Evolutionary conservation across 805 yeast species (phyloP).

Genomic region (Cyberlindnera suaveolens): DNA sequence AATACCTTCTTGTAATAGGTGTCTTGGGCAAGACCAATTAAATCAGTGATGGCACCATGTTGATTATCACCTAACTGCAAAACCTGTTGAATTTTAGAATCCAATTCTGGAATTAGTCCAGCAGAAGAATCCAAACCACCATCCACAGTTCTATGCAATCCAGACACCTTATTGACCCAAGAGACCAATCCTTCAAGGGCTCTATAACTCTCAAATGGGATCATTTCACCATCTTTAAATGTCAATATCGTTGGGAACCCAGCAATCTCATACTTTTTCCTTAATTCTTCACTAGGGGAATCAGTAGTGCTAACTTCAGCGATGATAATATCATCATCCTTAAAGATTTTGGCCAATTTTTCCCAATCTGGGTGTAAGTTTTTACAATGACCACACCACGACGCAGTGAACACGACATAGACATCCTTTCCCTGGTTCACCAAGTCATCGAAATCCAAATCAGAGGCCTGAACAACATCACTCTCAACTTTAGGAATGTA

Average conservation of each 20-base stretch:
- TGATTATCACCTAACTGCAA: constrained; percentile 20
- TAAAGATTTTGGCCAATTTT: constrained; percentile 38
- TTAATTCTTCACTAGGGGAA: constrained; percentile 37
- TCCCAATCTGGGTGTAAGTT: constrained; percentile 42
- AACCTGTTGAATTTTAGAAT: constrained; percentile 21
- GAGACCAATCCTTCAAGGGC: constrained; percentile 44
- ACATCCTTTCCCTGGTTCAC: constrained; percentile 22
- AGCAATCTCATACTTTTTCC: constrained; percentile 33
- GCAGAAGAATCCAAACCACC: constrained; percentile 29
- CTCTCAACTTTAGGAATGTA: constrained; percentile 21
- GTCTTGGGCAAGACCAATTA: constrained; percentile 27
- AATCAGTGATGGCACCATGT: constrained; percentile 25
- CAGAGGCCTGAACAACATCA: constrained; percentile 21
- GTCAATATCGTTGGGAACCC: constrained; percentile 47
- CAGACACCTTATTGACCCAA: constrained; percentile 40
- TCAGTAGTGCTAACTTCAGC: constrained; percentile 39
- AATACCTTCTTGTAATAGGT: constrained; percentile 44
- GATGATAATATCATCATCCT: constrained; percentile 31
- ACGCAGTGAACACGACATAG: constrained; percentile 38
- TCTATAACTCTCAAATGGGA: constrained; percentile 31
- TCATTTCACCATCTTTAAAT: constrained; percentile 25
- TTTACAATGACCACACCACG: constrained; percentile 52
- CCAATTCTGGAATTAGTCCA: constrained; percentile 16
- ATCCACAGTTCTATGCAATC: constrained; percentile 29
- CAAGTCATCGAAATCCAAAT: constrained; percentile 30